Conservation (phyloP, 2,329 filamentous ascomycete species). For the Immersiporthe knoxdaviesiana region DNA sequence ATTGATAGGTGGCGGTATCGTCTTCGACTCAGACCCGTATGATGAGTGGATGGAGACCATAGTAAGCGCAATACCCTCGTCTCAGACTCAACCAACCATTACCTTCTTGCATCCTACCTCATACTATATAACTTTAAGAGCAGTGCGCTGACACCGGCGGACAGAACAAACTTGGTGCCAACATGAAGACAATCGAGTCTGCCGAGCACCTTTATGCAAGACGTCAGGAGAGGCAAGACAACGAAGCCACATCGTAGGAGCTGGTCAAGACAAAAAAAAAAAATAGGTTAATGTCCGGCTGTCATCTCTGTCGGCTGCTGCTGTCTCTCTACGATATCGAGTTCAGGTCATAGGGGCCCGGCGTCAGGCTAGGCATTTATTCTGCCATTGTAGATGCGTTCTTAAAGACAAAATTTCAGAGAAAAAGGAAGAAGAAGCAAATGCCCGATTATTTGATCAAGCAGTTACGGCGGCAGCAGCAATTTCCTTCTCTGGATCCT, state of each 20-base stretch:
- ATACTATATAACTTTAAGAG: background rate
- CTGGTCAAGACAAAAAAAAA: background rate
- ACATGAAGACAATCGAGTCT: constrained; percentile 83
- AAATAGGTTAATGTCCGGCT: background rate
- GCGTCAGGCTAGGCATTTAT: background rate
- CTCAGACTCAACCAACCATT: background rate
- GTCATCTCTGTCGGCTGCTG: no score
- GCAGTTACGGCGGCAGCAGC: constrained; percentile 13
- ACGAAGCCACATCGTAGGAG: background rate
- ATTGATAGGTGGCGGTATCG: constrained; percentile 75
- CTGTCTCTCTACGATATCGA: background rate
- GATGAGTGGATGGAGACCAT: constrained; percentile 95
- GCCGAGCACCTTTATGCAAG: constrained; percentile 70
- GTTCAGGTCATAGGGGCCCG: background rate
- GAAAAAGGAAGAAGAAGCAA: background rate
- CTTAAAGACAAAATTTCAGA: background rate
- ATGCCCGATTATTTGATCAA: constrained; percentile 8
- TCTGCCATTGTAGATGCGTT: constrained; percentile 1
- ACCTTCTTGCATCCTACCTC: no score
- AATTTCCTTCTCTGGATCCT: constrained; percentile 11
- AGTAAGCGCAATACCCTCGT: constrained; percentile 17
- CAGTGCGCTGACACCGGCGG: constrained; percentile 45
- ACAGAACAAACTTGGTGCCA: constrained; percentile 84
- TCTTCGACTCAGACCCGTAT: constrained; percentile 87
- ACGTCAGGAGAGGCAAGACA: constrained; percentile 34